phyloP scores from a whole-genome alignment of 2,329 filamentous ascomycete species.

The Mariannaea elegans region DNA sequence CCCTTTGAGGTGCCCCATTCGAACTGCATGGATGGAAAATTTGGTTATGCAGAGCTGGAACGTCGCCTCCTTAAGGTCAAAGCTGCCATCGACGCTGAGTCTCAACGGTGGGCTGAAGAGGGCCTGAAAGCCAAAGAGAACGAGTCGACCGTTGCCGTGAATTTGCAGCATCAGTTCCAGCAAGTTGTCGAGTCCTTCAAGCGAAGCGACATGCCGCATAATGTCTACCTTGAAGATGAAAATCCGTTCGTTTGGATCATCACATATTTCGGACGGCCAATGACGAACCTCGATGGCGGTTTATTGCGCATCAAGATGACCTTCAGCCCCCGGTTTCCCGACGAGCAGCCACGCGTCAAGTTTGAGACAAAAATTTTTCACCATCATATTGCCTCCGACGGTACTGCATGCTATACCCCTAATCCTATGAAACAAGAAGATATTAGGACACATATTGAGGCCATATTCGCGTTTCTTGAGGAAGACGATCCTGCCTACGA shows the following conservation, averaged over 20 bases:
- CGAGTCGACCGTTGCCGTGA: conserved; percentile 80
- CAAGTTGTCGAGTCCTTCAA: conserved; percentile 82
- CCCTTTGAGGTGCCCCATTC: conserved; percentile 77
- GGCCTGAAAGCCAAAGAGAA: conserved; percentile 70
- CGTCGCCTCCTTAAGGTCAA: conserved; percentile 75
- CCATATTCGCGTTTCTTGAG: conserved; percentile 83
- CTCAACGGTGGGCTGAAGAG: conserved; percentile 73
- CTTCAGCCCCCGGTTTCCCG: conserved; percentile 86
- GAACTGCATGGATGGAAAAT: conserved; percentile 88
- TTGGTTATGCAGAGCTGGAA: conserved; percentile 80
- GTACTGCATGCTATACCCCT: conserved; percentile 84
- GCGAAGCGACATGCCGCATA: conserved; percentile 74
- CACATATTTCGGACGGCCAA: conserved; percentile 89
- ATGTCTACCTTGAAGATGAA: conserved; percentile 77
- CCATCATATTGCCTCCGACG: conserved; percentile 82
- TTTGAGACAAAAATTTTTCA: conserved; percentile 88
- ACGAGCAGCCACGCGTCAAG: conserved; percentile 84
- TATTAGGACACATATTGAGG: conserved; percentile 82
- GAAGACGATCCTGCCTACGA: conserved; percentile 91
- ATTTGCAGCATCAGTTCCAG: conserved; percentile 84
- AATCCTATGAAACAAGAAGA: conserved; percentile 72
- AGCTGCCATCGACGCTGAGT: conserved; percentile 75
- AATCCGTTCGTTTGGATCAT: conserved; percentile 92
- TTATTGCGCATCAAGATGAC: conserved; percentile 83
- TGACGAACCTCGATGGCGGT: conserved; percentile 93